Evolutionary conservation across 768 basidiomycete species (phyloP), one percentile per base, ranked within the genome.

Genomic region (Boletus rubroflammeus): DNA sequence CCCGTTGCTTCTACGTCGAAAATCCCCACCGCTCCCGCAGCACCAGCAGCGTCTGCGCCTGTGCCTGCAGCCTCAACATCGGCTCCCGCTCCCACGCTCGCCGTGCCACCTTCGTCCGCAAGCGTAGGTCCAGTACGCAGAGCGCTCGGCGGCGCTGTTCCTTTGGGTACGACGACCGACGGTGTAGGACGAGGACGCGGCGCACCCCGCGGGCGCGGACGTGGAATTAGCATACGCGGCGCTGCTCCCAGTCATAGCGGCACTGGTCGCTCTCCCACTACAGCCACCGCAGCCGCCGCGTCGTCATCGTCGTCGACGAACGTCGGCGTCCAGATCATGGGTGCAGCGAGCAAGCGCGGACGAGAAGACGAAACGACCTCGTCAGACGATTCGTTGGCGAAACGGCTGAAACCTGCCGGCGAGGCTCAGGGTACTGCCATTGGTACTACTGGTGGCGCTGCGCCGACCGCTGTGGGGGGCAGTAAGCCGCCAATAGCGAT

Each of bases 321-420:
- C 13, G 70, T 70, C 7, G 78, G 78, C 9, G 73, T 85, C 38
- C 79, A 80, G 14, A 86, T 86, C 42, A 78, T 82, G 61, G 86
- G 85, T 32, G 86, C 85, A 6, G 83, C 84, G 15, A 71, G 61
- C 31, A 89, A 89, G 59, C 80, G 86, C 26, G 76, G 81, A 32
- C 77, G 86, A 39, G 86, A 89, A 57, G 82, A 83, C 29, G 75
- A 73, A 11, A 66, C 35, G 25, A 48, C 70, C 25, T 62, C 21
- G 21, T 66, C n/a, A 0, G 83, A 84, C 19, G 82, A 84, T 61
- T 80, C 84, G 10, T 72, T 88, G 31, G 83, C 80, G 0, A 88
- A 89, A 63, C 81, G 87, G 41, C 56, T 86, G 49, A 88, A 85
- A 64, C 81, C 82, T 45, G 80, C 81, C 3, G 51, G 34, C 3